Conservation (phyloP, 176 grass and related monocot species). For the Triticum timopheevii region DNA sequence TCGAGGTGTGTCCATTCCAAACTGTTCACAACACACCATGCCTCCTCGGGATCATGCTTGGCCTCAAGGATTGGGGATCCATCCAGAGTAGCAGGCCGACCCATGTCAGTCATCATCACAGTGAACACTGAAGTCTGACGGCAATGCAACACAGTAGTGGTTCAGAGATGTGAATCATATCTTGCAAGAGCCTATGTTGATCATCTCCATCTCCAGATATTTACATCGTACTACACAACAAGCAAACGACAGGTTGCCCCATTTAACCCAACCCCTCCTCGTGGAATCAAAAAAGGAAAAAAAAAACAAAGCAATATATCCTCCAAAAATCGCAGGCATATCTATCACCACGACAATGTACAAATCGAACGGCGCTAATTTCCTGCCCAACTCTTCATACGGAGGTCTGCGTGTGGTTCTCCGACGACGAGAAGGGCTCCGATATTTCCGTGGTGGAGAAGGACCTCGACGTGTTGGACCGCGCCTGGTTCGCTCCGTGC, state of each 20-base stretch:
- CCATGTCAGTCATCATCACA: not conserved
- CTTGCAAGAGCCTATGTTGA: constrained; percentile 6
- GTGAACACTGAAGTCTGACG: not conserved
- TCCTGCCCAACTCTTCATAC: constrained; percentile 9
- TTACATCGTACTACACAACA: constrained; percentile 22
- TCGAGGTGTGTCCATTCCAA: not conserved
- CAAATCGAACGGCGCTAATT: not conserved
- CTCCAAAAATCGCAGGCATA: constrained; percentile 20
- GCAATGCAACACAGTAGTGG: not conserved
- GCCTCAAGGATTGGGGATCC: not conserved
- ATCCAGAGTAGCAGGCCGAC: not conserved
- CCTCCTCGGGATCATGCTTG: not conserved
- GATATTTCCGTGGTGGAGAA: constrained; percentile 39
- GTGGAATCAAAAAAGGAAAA: not conserved
- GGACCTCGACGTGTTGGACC: constrained; percentile 21
- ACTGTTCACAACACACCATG: not conserved
- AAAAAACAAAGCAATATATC: constrained; percentile 3
- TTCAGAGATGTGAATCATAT: not conserved
- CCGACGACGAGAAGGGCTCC: constrained; percentile 31
- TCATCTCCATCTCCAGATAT: constrained; percentile 22
- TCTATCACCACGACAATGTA: constrained; percentile 23
- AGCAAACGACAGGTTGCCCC: constrained; percentile 1
- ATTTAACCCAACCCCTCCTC: not conserved
- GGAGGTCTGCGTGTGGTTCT: constrained; percentile 37
- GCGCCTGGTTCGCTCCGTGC: not conserved